Conservation (phyloP, 257 asterid genomes). For the Fraxinus quadrangulata region DNA sequence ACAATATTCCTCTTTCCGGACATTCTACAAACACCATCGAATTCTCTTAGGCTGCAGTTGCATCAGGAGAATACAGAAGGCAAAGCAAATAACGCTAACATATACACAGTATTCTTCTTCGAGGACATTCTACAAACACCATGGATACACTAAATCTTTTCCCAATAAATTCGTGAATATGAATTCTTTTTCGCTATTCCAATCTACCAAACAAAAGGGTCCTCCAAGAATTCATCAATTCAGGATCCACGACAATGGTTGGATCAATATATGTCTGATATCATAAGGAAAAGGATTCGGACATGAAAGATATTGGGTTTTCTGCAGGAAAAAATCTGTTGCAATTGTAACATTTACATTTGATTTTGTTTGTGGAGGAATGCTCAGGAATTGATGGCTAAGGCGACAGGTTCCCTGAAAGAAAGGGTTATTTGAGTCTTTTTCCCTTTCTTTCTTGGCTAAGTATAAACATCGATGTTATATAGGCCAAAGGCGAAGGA, state of each 20-base stretch:
- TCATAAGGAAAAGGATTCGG: not conserved
- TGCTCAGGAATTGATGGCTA: not conserved
- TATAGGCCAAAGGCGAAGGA: too few relatives aligned
- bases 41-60: slow-evolving; percentile 5
- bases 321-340: not conserved
- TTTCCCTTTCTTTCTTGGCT: not conserved
- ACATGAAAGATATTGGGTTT: not conserved
- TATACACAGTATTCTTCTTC: slow-evolving; percentile 6
- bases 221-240: not conserved
- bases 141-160: not conserved
- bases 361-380: not conserved
- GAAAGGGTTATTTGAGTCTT: not conserved
- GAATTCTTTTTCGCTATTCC: not conserved
- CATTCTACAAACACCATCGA: slow-evolving; percentile 8
- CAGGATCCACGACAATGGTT: not conserved
- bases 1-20: slow-evolving; percentile 18
- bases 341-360: not conserved
- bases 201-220: not conserved
- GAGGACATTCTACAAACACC: slow-evolving; percentile 11
- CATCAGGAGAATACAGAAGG: slow-evolving; percentile 11
- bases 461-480: not conserved
- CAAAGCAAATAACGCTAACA: not conserved
- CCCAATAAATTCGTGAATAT: not conserved
- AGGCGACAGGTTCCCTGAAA: not conserved
- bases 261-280: not conserved